Evolutionary conservation across 352 stramenopile genomes (phyloP), one percentile per base, ranked within the genome.

Genomic region (Phytopythium vexans): DNA sequence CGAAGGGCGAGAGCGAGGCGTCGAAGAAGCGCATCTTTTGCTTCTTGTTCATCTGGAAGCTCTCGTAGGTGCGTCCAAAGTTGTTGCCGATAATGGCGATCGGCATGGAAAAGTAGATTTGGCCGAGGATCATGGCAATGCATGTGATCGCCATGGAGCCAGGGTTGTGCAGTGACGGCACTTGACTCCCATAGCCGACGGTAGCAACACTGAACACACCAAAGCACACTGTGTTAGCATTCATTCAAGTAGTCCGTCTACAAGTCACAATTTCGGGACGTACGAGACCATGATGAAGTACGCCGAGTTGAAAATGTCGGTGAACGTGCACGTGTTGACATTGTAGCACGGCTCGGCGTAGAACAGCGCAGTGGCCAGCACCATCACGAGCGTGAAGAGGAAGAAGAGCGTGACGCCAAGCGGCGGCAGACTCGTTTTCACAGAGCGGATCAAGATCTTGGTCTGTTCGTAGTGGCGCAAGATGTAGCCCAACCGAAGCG

Each of bases 281-380:
- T 86, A 92, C 82, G 83, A 89, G 58, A 90, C 68, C 74, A 93
- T 88, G 52, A 89, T 77, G 60, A 91, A 93, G 44, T 93, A 93
- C 1, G 68, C 78, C 10, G 83, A 73, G 56, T 93, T 93, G 63
- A 91, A 89, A 36, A 91, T 88, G 56, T 91, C 83, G 12, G 80
- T 92, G 54, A 93, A 93, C 15, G 72, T 66, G 55, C 82, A 92
- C 10, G 80, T 91, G 35, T 77, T 68, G 35, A 89, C 54, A 44
- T 89, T 81, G 47, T 89, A 89, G 46, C 82, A 92, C 11, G 79
- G 82, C 52, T 92, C 75, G 5, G 80, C 70, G 46, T 89, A 89
- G 56, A 84, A 91, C 36, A 91, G 72, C 9, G 79, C 77, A 12
- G 80, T 89, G 7, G 77, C 80, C 40, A 92, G 55, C 5, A 90